Conservation (phyloP, 495 filamentous ascomycete genomes). For the Hypoxylon subgilvum region DNA sequence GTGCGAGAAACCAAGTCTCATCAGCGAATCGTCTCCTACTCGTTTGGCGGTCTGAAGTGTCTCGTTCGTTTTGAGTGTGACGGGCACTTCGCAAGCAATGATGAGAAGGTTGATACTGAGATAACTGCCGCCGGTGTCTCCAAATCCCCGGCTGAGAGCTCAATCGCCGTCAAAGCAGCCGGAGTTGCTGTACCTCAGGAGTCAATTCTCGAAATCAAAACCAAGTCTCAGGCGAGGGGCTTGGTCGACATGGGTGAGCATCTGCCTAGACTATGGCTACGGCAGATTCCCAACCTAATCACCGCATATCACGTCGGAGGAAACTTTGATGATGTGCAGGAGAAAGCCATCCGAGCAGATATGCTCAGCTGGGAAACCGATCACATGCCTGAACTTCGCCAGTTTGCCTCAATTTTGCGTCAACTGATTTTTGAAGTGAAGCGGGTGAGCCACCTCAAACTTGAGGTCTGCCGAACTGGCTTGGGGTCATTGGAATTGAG, state of each 20-base stretch:
- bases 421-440: constrained; percentile 53
- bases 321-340: constrained; percentile 59
- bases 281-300: constrained; percentile 67
- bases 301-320: constrained; percentile 64
- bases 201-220: constrained; percentile 72
- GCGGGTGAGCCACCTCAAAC: constrained; percentile 41
- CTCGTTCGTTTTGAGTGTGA: constrained; percentile 68
- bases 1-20: constrained; percentile 63
- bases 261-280: constrained; percentile 64
- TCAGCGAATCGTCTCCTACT: constrained; percentile 66
- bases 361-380: constrained; percentile 61
- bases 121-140: not conserved
- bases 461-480: constrained; percentile 52
- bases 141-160: not conserved
- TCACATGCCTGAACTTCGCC: constrained; percentile 47
- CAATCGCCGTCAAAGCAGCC: constrained; percentile 22
- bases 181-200: constrained; percentile 50
- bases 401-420: constrained; percentile 50
- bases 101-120: not conserved
- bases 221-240: constrained; percentile 48
- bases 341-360: constrained; percentile 52
- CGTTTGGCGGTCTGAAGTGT: constrained; percentile 60
- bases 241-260: constrained; percentile 48
- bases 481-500: constrained; percentile 52
- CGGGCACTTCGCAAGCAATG: constrained; percentile 54